Evolutionary conservation across 73 alveolate species (phyloP).

Genomic region (Chromera velia): DNA sequence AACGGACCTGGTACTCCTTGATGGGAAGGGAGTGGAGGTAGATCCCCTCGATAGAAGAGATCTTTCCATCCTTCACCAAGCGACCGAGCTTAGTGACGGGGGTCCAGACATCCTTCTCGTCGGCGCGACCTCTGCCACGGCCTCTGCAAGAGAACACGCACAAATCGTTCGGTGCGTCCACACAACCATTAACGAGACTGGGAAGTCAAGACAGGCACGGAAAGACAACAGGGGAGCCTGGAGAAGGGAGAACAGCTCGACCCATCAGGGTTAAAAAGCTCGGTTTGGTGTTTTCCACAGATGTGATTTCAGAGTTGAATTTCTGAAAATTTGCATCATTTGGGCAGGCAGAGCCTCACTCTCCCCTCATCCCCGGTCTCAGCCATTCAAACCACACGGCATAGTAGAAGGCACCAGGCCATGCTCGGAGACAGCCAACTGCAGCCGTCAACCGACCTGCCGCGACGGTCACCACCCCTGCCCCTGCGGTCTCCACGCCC

Average conservation of each 20-base stretch:
- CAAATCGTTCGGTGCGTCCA: too few relatives aligned
- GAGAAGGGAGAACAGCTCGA: too few relatives aligned
- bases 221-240: too few relatives aligned
- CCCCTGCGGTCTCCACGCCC: not conserved
- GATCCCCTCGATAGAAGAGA: constrained; percentile 92
- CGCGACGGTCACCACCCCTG: not conserved
- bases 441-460: not conserved
- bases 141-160: too few relatives aligned
- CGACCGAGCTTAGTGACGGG: constrained; percentile 98
- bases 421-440: not conserved
- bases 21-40: constrained; percentile 96
- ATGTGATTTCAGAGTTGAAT: too few relatives aligned
- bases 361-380: too few relatives aligned
- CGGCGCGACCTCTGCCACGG: constrained; percentile 77
- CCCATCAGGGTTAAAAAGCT: too few relatives aligned
- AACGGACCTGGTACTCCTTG: constrained; percentile 78
- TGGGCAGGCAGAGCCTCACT: too few relatives aligned
- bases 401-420: not conserved
- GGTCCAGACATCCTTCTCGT: constrained; percentile 90
- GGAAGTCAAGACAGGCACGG: not conserved
- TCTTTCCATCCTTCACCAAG: constrained; percentile 89
- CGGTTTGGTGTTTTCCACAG: too few relatives aligned
- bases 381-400: not conserved
- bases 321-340: too few relatives aligned
- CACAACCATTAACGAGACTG: not conserved